Base-by-base conservation (phyloP, 2,329 filamentous ascomycete species). In the Apiospora koreana region DNA sequence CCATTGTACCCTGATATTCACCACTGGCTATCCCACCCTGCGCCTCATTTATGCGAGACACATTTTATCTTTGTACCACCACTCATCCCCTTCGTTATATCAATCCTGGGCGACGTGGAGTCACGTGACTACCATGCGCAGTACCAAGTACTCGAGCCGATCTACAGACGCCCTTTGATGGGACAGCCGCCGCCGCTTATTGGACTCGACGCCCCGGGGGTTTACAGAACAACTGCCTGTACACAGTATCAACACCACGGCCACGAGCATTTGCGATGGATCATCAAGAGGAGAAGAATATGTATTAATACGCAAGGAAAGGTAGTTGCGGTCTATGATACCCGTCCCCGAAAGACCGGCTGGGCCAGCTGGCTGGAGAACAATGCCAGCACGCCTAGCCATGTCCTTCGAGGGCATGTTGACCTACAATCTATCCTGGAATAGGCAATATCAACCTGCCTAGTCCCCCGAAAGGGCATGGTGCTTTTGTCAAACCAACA, bases 401-500 rank as follows among this genome's bases (percentile, higher is more conserved):
- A 67, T 65, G 71, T 69, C 58, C 62, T 72, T 70, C 72, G 65
- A 68, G 71, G 67, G 50, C 64, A 65, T 71, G 72, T 73, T 69
- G 67, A 46, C 69, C 75, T 69, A 70, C 71, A 68, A 72, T 73
- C 75, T 73, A 74, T 77, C 76, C 77, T 79, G 69, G 77, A 81
- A 80, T 68, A 73, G 78, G 80, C 75, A 81, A 79, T 80, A 79
- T 75, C 75, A 74, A 78, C 75, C 73, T 69, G 68, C 35, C 66
- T 48, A 46, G n/a, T 18, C 43, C 73, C 80, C 78, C 69, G 71
- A 81, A 80, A 73, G 69, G 78, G 80, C 77, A 77, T 80, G 77
- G 79, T 76, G 76, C 73, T 68, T 74, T 68, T 73, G 75, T 69
- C 73, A n/a, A n/a, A n/a, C n/a, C n/a, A 68, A 71, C 69, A 69